Base-by-base conservation (phyloP, 305 asterid genomes). In the Plantago rigida region DNA sequence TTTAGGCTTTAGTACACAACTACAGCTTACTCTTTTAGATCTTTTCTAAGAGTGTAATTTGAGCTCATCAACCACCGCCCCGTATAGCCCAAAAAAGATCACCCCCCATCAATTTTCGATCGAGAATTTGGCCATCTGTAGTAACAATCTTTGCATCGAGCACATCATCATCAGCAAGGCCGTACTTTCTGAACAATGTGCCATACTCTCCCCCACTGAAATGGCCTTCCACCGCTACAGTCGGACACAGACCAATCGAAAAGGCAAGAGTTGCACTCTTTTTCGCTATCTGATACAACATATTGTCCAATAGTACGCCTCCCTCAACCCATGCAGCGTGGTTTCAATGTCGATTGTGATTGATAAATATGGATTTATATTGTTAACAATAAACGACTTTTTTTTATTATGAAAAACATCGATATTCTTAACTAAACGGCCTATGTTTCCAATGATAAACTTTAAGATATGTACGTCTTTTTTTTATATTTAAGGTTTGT, bases 1-100 rank as follows among this genome's bases (percentile, higher is more conserved):
- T n/a, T n/a, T n/a, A n/a, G n/a, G n/a, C n/a, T n/a, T n/a, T n/a
- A n/a, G n/a, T n/a, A n/a, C n/a, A n/a, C n/a, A n/a, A n/a, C n/a
- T n/a, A n/a, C n/a, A n/a, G n/a, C n/a, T n/a, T n/a, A n/a, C n/a
- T n/a, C n/a, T n/a, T n/a, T n/a, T n/a, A n/a, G n/a, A n/a, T n/a
- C n/a, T n/a, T n/a, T n/a, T n/a, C n/a, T n/a, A n/a, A n/a, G n/a
- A n/a, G n/a, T n/a, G n/a, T n/a, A n/a, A n/a, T n/a, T n/a, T n/a
- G n/a, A n/a, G n/a, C n/a, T n/a, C n/a, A n/a, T n/a, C n/a, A n/a
- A 0, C 83, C 83, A 1, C 83, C 80, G 15, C 83, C 83, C 5
- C 80, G 56, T 11, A 78, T 66, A 55, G 82, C 79, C 82, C 82
- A 78, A 22, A 78, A 75, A 3, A 75, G 69, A 60, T 75, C 76